Conservation (phyloP, 1,284 basidiomycete species). For the Rhodotorula glutinis region DNA sequence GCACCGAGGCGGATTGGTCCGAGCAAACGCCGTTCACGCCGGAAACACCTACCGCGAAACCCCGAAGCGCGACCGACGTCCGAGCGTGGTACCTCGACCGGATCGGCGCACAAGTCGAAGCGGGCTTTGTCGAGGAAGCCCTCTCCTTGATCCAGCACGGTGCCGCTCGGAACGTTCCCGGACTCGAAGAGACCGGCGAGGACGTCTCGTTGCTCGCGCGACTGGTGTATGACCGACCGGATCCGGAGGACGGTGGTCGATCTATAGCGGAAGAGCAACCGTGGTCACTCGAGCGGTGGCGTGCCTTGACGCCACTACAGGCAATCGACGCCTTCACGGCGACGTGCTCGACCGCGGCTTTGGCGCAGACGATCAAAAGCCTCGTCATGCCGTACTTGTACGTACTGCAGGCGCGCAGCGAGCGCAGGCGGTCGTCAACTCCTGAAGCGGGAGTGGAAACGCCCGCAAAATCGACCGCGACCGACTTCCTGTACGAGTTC, state of each 20-base stretch:
- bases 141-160: constrained; percentile 78
- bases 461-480: constrained; percentile 43
- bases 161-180: constrained; percentile 71
- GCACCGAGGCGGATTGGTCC: constrained; percentile 23
- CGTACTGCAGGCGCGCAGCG: constrained; percentile 77
- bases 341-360: constrained; percentile 61
- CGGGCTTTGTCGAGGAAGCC: constrained; percentile 74
- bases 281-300: constrained; percentile 74
- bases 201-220: constrained; percentile 79
- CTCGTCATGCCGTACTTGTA: constrained; percentile 87
- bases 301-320: constrained; percentile 60
- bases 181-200: constrained; percentile 79
- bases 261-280: constrained; percentile 43
- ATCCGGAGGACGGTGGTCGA: background rate
- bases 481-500: constrained; percentile 68
- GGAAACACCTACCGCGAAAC: background rate
- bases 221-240: constrained; percentile 77
- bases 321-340: constrained; percentile 72
- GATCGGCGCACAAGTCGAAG: constrained; percentile 59
- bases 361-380: constrained; percentile 67
- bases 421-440: constrained; percentile 62
- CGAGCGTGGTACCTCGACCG: constrained; percentile 69
- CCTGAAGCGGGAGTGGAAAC: background rate
- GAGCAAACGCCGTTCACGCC: constrained; percentile 1
- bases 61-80: constrained; percentile 52